Evolutionary conservation across 495 filamentous ascomycete species (phyloP).

Genomic region (Tuber brumale): DNA sequence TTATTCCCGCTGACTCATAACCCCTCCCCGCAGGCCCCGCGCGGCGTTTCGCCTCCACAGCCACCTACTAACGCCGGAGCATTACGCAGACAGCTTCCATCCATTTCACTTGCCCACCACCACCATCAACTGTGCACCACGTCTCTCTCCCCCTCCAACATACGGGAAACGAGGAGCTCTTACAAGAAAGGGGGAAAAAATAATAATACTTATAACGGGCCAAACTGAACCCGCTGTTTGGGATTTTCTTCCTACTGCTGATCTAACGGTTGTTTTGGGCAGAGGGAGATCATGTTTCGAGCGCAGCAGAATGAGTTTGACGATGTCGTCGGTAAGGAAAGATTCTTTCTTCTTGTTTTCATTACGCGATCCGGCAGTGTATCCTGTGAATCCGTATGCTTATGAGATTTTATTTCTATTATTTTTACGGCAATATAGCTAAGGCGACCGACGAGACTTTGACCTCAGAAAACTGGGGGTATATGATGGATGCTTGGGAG

Average conservation of each 20-base stretch:
- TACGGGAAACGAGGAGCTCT: neutral
- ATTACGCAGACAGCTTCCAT: constrained; percentile 35
- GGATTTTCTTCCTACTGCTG: neutral
- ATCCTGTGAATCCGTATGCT: constrained; percentile 13
- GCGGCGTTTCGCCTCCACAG: constrained; percentile 22
- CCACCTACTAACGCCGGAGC: constrained; percentile 21
- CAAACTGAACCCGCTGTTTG: neutral
- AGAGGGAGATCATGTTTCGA: constrained; percentile 58
- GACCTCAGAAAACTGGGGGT: constrained; percentile 97
- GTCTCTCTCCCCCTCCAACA: neutral
- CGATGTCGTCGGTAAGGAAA: constrained; percentile 62
- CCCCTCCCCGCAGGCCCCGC: constrained; percentile 1
- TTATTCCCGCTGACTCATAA: neutral
- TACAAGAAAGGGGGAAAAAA: neutral
- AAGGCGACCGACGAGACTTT: constrained; percentile 99
- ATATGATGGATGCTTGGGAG: constrained; percentile 97
- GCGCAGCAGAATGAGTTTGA: constrained; percentile 73
- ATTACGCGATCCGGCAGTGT: constrained; percentile 11
- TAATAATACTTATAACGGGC: neutral
- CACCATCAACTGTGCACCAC: neutral
- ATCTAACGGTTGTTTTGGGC: neutral
- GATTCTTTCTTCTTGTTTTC: constrained; percentile 11
- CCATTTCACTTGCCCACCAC: neutral
- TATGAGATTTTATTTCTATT: neutral
- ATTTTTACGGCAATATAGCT: constrained; percentile 50